A percentile compares a stretch with the other conserved stretches of the same genome.
Evolutionary conservation across 495 filamentous ascomycete genomes (phyloP).

Genomic region (Aspergillus carlsbadensis): DNA sequence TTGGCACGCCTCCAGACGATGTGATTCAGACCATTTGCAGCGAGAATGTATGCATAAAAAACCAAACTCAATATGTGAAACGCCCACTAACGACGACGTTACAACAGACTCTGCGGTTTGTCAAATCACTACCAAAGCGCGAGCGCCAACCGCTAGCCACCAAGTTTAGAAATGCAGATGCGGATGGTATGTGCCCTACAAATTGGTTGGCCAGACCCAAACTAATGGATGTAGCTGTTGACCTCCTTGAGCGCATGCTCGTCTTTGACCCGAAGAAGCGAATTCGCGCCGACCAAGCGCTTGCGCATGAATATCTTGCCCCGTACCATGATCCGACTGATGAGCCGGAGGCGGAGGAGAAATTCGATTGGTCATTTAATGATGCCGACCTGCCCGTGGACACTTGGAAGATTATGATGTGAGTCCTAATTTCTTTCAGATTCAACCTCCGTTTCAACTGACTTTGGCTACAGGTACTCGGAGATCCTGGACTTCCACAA

Average conservation of each 20-base stretch:
- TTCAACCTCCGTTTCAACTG: neutral
- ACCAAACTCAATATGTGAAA: constrained; percentile 6
- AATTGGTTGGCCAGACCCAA: neutral
- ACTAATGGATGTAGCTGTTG: constrained; percentile 64
- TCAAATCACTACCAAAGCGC: constrained; percentile 95
- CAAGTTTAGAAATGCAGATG: constrained; percentile 95
- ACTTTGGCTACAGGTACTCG: constrained; percentile 71
- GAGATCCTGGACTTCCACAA: constrained; percentile 99
- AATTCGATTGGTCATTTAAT: constrained; percentile 99
- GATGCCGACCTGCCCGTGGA: constrained; percentile 96
- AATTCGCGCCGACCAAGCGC: constrained; percentile 77
- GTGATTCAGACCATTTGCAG: constrained; percentile 98
- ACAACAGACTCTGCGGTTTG: constrained; percentile 85
- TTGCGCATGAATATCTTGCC: constrained; percentile 89
- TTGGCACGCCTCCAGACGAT: constrained; percentile 97
- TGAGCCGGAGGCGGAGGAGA: constrained; percentile 93
- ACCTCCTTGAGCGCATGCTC: constrained; percentile 93
- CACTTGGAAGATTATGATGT: constrained; percentile 99
- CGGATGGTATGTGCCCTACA: constrained; percentile 63
- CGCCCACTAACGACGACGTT: constrained; percentile 9
- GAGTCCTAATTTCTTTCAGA: constrained; percentile 26
- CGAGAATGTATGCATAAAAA: constrained; percentile 73
- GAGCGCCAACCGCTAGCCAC: constrained; percentile 85
- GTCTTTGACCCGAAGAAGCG: constrained; percentile 95
- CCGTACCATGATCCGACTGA: constrained; percentile 97